These are phyloP conservation scores for Backusella westeae DNA, from an alignment of 192 early-diverging fungal species.

Conservation along the genomic window DNA sequence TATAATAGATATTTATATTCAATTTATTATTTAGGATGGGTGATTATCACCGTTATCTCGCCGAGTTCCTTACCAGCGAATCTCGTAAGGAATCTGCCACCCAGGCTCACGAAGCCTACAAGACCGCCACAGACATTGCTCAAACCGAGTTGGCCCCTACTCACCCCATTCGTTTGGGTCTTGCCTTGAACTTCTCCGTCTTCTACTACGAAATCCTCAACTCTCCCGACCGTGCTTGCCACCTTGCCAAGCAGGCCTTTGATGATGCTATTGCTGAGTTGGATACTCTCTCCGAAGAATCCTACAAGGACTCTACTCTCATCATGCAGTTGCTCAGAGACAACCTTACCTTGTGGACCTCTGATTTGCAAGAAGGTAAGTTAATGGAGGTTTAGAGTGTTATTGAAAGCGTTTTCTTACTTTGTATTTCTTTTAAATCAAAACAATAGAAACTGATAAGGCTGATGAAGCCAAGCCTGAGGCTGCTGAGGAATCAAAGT, in stretches of 20 bases:
- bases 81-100: constrained; percentile 80
- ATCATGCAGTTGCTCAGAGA: constrained; percentile 99
- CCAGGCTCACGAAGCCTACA: constrained; percentile 90
- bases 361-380: constrained; percentile 88
- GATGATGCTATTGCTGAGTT: constrained; percentile 99
- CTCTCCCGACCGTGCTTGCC: constrained; percentile 96
- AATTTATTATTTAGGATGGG: constrained; percentile 75
- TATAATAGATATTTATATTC: constrained; percentile 14
- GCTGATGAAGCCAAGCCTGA: constrained; percentile 22
- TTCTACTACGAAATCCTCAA: constrained; percentile 99
- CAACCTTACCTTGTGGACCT: constrained; percentile 99
- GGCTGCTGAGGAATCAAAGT: constrained; percentile 18
- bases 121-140: constrained; percentile 93
- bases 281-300: constrained; percentile 97
- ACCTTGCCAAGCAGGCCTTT: constrained; percentile 95
- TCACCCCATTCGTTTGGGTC: constrained; percentile 97
- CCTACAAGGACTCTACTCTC: constrained; percentile 98
- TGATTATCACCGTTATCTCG: constrained; percentile 99
- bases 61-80: constrained; percentile 92
- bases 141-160: constrained; percentile 93
- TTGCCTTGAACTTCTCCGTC: constrained; percentile 98
- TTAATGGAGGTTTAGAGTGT: constrained; percentile 1
- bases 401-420: neutral
- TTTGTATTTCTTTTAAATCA: neutral
- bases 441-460: constrained; percentile 21